Evolutionary conservation across 2,329 filamentous ascomycete genomes (phyloP).

Genomic region (Aspergillus ustus): DNA sequence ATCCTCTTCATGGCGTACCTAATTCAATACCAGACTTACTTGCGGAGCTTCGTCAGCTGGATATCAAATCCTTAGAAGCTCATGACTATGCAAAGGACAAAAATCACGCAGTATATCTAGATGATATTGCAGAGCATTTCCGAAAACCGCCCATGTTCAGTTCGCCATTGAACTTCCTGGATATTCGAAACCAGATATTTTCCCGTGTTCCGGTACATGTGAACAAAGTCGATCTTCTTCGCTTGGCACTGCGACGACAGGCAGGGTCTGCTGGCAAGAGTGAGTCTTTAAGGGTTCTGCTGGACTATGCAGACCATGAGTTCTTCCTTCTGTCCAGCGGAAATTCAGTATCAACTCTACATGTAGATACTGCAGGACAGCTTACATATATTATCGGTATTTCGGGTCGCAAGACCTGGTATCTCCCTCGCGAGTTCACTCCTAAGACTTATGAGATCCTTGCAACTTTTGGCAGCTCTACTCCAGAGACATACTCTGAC

Average conservation of each 20-base stretch:
- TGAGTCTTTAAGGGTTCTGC: background rate
- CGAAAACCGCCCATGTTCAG: too few relatives aligned
- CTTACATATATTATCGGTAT: background rate
- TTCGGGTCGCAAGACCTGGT: background rate
- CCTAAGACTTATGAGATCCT: background rate
- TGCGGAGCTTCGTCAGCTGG: too few relatives aligned
- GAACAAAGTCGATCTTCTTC: background rate
- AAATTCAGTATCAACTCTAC: background rate
- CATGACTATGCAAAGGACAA: background rate
- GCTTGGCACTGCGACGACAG: background rate
- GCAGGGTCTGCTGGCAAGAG: background rate
- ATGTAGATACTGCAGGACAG: background rate
- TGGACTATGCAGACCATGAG: background rate
- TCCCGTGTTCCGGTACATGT: background rate
- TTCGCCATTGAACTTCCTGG: too few relatives aligned
- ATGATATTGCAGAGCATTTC: too few relatives aligned
- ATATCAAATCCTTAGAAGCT: too few relatives aligned
- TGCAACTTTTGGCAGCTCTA: background rate
- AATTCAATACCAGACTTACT: too few relatives aligned
- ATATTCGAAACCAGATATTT: background rate
- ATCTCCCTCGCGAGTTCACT: background rate
- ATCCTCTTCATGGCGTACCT: too few relatives aligned
- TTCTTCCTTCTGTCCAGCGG: background rate
- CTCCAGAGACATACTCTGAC: background rate
- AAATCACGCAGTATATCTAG: background rate